Conservation (phyloP, 176 grass and related monocot genomes). For the Bromus sterilis region DNA sequence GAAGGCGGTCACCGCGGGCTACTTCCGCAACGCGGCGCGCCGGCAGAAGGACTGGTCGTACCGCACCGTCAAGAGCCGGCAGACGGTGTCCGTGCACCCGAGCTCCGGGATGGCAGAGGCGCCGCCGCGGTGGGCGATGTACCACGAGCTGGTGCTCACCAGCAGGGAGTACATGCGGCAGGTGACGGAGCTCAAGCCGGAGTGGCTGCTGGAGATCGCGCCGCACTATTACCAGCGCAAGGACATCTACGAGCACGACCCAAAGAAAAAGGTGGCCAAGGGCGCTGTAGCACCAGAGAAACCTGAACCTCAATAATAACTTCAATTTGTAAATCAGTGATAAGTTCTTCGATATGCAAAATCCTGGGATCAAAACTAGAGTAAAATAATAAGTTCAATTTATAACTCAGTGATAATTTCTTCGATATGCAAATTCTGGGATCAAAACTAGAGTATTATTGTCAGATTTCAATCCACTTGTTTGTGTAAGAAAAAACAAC, state of each 20-base stretch:
- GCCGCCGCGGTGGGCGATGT: slow-evolving; percentile 34
- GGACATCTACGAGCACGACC: slow-evolving; percentile 5
- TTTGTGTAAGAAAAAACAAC: not conserved
- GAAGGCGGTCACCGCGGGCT: slow-evolving; percentile 39
- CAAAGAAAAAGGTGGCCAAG: slow-evolving; percentile 3
- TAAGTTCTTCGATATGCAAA: not conserved
- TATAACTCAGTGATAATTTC: no score
- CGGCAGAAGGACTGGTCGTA: slow-evolving; percentile 35
- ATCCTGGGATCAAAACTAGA: not conserved
- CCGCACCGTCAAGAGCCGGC: slow-evolving; percentile 30
- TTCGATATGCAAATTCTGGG: not conserved
- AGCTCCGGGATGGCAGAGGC: slow-evolving; percentile 29
- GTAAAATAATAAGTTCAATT: not conserved
- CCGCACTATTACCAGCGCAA: slow-evolving; percentile 38
- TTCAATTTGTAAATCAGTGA: not conserved
- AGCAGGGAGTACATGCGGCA: slow-evolving; percentile 47
- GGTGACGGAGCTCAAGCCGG: slow-evolving; percentile 48
- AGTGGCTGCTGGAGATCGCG: slow-evolving; percentile 64
- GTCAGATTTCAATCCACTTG: not conserved
- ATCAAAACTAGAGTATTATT: not conserved
- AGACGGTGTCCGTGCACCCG: slow-evolving; percentile 46
- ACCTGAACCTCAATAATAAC: not conserved
- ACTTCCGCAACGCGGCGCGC: slow-evolving; percentile 41
- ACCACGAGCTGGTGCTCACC: slow-evolving; percentile 52
- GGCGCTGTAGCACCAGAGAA: no score